Conservation (phyloP, 1,284 basidiomycete genomes). For the Coriolopsis trogii region DNA sequence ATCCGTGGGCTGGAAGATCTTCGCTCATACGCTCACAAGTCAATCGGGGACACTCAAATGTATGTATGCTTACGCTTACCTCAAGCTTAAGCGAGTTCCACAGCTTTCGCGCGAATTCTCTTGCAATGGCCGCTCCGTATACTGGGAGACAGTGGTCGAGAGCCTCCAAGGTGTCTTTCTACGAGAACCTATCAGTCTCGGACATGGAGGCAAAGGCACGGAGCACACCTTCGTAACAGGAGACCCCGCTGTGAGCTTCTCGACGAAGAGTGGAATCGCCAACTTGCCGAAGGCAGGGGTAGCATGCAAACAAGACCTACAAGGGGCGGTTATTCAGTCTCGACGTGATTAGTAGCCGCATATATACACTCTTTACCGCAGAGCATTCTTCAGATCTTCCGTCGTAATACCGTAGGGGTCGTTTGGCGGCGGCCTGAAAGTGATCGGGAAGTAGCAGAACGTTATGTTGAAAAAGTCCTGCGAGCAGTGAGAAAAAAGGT, state of each 20-base stretch:
- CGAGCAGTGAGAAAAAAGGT: background rate
- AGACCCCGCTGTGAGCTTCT: constrained; percentile 88
- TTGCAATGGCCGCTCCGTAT: constrained; percentile 71
- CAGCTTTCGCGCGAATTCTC: constrained; percentile 69
- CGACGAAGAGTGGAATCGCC: constrained; percentile 88
- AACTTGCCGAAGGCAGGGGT: constrained; percentile 84
- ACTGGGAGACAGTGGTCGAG: constrained; percentile 78
- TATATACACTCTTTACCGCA: constrained; percentile 73
- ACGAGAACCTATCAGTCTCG: constrained; percentile 1
- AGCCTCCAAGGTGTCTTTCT: constrained; percentile 85
- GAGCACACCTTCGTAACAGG: constrained; percentile 78
- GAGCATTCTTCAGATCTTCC: constrained; percentile 80
- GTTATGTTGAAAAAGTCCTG: constrained; percentile 94
- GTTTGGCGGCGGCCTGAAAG: constrained; percentile 92
- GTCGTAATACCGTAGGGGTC: constrained; percentile 94
- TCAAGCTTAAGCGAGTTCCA: constrained; percentile 91
- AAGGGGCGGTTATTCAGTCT: background rate
- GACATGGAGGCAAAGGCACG: background rate
- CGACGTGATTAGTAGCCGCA: too few relatives aligned
- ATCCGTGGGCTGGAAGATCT: constrained; percentile 94
- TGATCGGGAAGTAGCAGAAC: constrained; percentile 99
- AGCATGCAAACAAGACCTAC: constrained; percentile 68
- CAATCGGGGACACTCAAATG: background rate
- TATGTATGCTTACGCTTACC: constrained; percentile 49
- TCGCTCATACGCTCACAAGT: background rate